Percentiles rank a stretch among this genome's conserved stretches.
Evolutionary conservation across 305 asterid species (phyloP).

Genomic region (Solanum hybrid): DNA sequence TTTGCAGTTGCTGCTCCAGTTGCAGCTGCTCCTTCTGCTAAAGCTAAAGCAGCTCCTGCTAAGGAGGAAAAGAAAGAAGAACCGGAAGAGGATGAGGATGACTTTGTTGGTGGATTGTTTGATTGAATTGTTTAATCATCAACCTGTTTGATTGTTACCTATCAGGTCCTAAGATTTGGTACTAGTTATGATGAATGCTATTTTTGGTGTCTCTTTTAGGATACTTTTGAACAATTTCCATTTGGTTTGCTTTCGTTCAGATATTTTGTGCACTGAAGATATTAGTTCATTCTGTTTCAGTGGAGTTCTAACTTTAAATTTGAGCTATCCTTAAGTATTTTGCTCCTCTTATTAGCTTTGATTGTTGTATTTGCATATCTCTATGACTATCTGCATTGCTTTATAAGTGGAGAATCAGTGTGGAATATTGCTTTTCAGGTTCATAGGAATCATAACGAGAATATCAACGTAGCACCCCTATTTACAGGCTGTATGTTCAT

Average conservation of each 20-base stretch:
- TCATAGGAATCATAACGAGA: not conserved
- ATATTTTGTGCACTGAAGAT: not conserved
- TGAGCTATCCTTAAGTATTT: not conserved
- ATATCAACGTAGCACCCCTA: not conserved
- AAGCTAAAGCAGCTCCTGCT: constrained; percentile 1
- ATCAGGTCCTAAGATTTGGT: not conserved
- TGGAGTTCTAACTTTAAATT: not conserved
- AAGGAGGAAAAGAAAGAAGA: constrained; percentile 22
- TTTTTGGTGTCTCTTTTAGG: not conserved
- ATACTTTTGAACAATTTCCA: not conserved
- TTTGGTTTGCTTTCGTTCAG: not conserved
- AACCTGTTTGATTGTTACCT: not conserved
- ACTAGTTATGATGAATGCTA: not conserved
- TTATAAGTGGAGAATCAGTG: not conserved
- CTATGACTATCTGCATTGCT: not conserved
- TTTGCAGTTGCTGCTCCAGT: constrained; percentile 6
- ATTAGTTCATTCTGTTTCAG: not conserved
- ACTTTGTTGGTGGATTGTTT: constrained; percentile 14
- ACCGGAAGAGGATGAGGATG: constrained; percentile 21
- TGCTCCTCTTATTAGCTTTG: not conserved
- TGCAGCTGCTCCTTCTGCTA: not conserved
- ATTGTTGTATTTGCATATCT: not conserved
- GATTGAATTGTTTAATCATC: constrained; percentile 11
- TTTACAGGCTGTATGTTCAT: not conserved
- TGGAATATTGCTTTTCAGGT: not conserved